Evolutionary conservation across 129 eudicot species (phyloP).

Genomic region (Kitagawia praeruptora): DNA sequence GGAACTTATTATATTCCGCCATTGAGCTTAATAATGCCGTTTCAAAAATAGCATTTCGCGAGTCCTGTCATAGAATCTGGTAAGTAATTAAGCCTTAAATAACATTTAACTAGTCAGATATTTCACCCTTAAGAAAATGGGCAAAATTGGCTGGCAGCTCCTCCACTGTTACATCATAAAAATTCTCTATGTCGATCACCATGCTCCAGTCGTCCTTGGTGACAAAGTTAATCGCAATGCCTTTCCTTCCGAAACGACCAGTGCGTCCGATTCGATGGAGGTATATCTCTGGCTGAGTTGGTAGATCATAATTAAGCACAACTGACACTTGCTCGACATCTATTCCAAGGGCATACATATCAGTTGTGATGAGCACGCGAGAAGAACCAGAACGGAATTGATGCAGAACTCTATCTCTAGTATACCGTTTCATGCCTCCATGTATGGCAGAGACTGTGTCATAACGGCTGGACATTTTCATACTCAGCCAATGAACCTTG

Average conservation of each 20-base stretch:
- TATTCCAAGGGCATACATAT: conserved; percentile 29
- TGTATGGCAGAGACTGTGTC: neutral
- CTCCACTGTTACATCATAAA: conserved; percentile 13
- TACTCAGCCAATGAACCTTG: conserved; percentile 18
- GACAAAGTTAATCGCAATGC: conserved; percentile 31
- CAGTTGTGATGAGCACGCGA: conserved; percentile 31
- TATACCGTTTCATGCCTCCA: neutral
- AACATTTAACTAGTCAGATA: neutral
- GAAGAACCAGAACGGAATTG: conserved; percentile 17
- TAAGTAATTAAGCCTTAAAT: too few species aligned
- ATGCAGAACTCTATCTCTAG: neutral
- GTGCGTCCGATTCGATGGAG: neutral
- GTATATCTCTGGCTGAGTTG: conserved; percentile 27
- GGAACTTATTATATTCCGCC: too few species aligned
- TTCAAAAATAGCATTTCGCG: too few species aligned
- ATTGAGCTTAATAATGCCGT: neutral
- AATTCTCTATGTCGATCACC: conserved; percentile 26
- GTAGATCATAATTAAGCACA: conserved; percentile 29
- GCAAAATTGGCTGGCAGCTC: conserved; percentile 36
- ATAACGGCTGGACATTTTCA: conserved; percentile 19
- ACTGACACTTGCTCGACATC: conserved; percentile 31
- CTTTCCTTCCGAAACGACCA: conserved; percentile 13
- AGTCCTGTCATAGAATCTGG: too few species aligned
- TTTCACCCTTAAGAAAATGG: conserved; percentile 4
- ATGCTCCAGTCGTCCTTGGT: conserved; percentile 24